Conservation (phyloP, 1,284 basidiomycete species). For the Pseudozyma thailandica region DNA sequence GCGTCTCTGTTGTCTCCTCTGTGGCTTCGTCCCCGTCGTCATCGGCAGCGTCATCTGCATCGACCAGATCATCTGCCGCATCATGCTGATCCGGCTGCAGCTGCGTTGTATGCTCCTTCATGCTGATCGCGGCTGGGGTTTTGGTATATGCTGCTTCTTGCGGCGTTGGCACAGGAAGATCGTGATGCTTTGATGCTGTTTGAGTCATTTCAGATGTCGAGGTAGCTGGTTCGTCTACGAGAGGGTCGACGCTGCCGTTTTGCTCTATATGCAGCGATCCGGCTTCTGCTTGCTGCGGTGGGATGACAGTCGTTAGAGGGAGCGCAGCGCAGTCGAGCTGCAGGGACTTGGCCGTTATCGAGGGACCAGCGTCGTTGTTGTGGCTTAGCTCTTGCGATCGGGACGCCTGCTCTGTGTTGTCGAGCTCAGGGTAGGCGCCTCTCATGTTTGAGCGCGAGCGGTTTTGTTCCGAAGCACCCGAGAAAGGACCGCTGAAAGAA, state of each 20-base stretch:
- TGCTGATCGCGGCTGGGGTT: neutral
- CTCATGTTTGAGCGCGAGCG: neutral
- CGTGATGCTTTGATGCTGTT: neutral
- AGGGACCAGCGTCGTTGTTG: neutral
- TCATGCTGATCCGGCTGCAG: slow-evolving; percentile 1
- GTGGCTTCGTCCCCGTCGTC: slow-evolving; percentile 23
- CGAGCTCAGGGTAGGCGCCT: neutral
- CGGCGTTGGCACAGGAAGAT: neutral
- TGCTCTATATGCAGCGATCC: neutral
- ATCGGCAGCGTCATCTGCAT: slow-evolving; percentile 15
- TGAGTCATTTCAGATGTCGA: slow-evolving; percentile 4
- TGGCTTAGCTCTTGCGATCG: too few relatives aligned
- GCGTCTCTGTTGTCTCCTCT: slow-evolving; percentile 20
- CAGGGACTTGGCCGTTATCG: neutral
- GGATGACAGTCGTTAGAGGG: neutral
- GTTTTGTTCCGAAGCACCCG: too few relatives aligned
- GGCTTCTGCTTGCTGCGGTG: neutral
- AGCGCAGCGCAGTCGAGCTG: neutral
- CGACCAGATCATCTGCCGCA: slow-evolving; percentile 9
- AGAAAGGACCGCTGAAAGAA: neutral
- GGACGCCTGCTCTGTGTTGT: neutral
- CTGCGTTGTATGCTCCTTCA: slow-evolving; percentile 1
- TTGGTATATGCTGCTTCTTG: neutral
- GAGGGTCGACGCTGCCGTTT: neutral
- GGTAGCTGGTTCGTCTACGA: neutral